Evolutionary conservation across 2,329 filamentous ascomycete genomes (phyloP).

Genomic region (Monosporascus cannonballus): DNA sequence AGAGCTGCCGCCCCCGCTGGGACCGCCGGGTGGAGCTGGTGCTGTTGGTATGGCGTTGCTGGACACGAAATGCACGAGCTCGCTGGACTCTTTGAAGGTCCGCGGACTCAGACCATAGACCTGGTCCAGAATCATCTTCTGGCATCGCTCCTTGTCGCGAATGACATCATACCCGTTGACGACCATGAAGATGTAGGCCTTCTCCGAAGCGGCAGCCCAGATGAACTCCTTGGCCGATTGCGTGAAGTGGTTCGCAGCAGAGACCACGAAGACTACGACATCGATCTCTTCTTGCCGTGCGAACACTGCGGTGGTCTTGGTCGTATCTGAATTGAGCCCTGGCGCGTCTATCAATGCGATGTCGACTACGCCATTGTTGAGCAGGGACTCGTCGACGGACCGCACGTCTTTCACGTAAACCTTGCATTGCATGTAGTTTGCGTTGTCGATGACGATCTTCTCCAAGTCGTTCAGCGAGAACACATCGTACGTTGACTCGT

Average conservation of each 20-base stretch:
- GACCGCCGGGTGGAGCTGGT: slow-evolving; percentile 49
- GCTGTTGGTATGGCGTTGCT: slow-evolving; percentile 86
- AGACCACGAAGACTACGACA: slow-evolving; percentile 97
- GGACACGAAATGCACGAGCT: slow-evolving; percentile 95
- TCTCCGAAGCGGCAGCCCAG: slow-evolving; percentile 88
- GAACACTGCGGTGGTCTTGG: slow-evolving; percentile 96
- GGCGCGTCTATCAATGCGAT: slow-evolving; percentile 97
- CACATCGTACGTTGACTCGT: slow-evolving; percentile 91
- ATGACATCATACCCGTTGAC: slow-evolving; percentile 97
- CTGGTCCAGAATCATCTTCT: slow-evolving; percentile 90
- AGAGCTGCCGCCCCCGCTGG: slow-evolving; percentile 45
- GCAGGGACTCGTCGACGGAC: slow-evolving; percentile 81
- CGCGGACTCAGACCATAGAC: slow-evolving; percentile 80
- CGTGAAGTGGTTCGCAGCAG: slow-evolving; percentile 95
- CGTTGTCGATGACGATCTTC: slow-evolving; percentile 82
- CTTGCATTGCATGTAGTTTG: slow-evolving; percentile 89
- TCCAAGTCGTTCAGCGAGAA: slow-evolving; percentile 75
- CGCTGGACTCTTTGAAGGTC: slow-evolving; percentile 85
- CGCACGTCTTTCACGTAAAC: slow-evolving; percentile 90
- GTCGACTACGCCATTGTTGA: slow-evolving; percentile 97
- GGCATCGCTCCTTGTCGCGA: slow-evolving; percentile 80
- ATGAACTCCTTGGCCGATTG: slow-evolving; percentile 98
- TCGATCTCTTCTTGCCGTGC: slow-evolving; percentile 97
- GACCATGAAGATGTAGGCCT: slow-evolving; percentile 98
- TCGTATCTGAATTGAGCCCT: slow-evolving; percentile 89